Conservation (phyloP, 257 asterid genomes). For the Solanum dulcamara region DNA sequence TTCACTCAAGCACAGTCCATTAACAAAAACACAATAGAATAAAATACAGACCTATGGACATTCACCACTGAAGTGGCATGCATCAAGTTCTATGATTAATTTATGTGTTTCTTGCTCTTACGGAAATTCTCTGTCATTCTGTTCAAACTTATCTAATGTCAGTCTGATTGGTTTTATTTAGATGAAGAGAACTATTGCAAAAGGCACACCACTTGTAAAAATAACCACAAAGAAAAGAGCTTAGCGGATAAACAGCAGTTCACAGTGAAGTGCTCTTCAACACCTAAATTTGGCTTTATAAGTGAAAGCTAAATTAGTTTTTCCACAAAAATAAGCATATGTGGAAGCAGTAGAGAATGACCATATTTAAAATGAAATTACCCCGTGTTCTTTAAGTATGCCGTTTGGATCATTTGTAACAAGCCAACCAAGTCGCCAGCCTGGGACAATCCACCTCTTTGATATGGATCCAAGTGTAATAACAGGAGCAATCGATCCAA, state of each 20-base stretch:
- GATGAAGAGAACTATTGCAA: slow-evolving; percentile 26
- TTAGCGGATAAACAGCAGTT: slow-evolving; percentile 36
- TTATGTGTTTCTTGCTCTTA: not conserved
- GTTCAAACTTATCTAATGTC: not conserved
- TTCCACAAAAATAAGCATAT: not conserved
- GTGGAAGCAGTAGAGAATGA: not conserved
- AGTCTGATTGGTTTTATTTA: not conserved
- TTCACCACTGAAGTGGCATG: not conserved
- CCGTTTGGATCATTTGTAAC: slow-evolving; percentile 47
- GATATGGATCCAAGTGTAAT: slow-evolving; percentile 56
- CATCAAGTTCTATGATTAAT: not conserved
- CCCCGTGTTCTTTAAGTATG: slow-evolving; percentile 47
- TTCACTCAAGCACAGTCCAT: not conserved
- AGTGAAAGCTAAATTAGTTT: not conserved
- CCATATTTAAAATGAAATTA: not conserved
- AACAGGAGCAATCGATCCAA: slow-evolving; percentile 42
- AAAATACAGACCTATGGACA: not conserved
- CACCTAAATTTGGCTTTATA: slow-evolving; percentile 11
- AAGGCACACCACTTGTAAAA: not conserved
- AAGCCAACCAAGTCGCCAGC: slow-evolving; percentile 77
- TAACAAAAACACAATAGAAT: not conserved
- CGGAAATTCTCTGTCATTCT: not conserved
- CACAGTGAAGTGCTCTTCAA: slow-evolving; percentile 28
- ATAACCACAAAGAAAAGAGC: slow-evolving; percentile 26
- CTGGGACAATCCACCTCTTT: slow-evolving; percentile 73